phyloP scores from a whole-genome alignment of 768 basidiomycete species.

The Rickenella mellea region DNA sequence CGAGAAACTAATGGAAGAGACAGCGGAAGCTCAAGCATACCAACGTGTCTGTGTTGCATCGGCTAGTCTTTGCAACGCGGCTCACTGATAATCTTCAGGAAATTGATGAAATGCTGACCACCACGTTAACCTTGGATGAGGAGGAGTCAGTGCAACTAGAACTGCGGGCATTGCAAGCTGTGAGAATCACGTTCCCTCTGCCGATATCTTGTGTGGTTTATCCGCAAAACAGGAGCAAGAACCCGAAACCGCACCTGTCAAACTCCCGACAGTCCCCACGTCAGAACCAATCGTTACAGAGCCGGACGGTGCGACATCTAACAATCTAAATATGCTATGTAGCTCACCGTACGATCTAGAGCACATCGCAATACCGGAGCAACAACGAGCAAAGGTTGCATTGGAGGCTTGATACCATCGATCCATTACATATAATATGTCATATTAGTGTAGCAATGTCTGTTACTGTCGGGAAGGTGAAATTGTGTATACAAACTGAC shows the following conservation, averaged over 20 bases:
- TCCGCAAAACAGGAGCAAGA: slow-evolving; percentile 18
- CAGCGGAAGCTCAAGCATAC: slow-evolving; percentile 85
- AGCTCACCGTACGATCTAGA: neutral
- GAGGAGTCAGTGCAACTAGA: slow-evolving; percentile 91
- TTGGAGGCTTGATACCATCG: slow-evolving; percentile 7
- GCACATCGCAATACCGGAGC: neutral
- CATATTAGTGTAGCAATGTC: neutral
- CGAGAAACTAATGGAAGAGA: slow-evolving; percentile 91
- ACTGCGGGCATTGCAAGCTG: slow-evolving; percentile 57
- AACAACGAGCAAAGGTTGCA: slow-evolving; percentile 6
- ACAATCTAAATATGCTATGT: slow-evolving; percentile 9
- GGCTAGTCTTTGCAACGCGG: slow-evolving; percentile 2
- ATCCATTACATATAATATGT: neutral
- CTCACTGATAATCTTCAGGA: slow-evolving; percentile 46
- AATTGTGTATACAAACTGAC: neutral
- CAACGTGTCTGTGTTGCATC: slow-evolving; percentile 50
- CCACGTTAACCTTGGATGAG: slow-evolving; percentile 76
- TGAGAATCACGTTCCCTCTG: too few relatives aligned
- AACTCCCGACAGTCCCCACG: slow-evolving; percentile 48
- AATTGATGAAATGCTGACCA: slow-evolving; percentile 79
- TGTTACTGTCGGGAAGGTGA: neutral
- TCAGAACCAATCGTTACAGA: slow-evolving; percentile 26
- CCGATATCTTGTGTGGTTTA: too few relatives aligned
- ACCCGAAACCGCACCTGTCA: slow-evolving; percentile 20
- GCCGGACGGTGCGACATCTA: slow-evolving; percentile 21